These are phyloP conservation scores for Arctium minus DNA, from an alignment of 129 eudicot species.

Conservation along the genomic window DNA sequence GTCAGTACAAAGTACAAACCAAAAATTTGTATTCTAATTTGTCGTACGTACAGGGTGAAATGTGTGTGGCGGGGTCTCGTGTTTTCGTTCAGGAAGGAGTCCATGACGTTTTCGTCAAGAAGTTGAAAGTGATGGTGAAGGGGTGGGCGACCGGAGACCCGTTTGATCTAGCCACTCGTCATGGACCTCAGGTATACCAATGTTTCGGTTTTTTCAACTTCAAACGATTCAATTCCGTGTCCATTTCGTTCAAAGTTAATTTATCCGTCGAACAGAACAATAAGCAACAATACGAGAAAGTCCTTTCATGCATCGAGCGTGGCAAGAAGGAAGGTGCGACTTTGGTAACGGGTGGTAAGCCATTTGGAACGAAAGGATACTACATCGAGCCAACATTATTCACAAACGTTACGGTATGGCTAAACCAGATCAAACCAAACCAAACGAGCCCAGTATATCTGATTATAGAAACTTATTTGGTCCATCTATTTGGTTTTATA, in stretches of 20 bases:
- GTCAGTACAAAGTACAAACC: too few relatives aligned
- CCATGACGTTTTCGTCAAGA: conserved; percentile 41
- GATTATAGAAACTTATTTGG: neutral
- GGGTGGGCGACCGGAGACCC: conserved; percentile 70
- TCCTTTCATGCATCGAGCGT: conserved; percentile 54
- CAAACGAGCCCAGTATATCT: neutral
- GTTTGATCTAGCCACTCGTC: conserved; percentile 61
- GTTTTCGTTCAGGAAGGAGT: conserved; percentile 79
- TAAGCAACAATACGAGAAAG: conserved; percentile 49
- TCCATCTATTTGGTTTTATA: conserved; percentile 9
- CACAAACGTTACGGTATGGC: conserved; percentile 49
- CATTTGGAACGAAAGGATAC: conserved; percentile 44
- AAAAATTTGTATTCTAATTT: neutral
- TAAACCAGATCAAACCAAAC: neutral
- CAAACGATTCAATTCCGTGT: neutral
- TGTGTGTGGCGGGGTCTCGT: conserved; percentile 73
- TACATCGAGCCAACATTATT: conserved; percentile 72
- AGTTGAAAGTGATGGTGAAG: conserved; percentile 44
- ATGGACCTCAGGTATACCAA: conserved; percentile 73
- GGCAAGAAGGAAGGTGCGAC: conserved; percentile 77
- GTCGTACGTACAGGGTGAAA: conserved; percentile 54
- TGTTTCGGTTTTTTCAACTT: neutral
- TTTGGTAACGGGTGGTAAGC: conserved; percentile 65
- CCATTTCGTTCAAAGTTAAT: neutral
- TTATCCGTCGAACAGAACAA: conserved; percentile 34